Base-by-base conservation (phyloP, 1,139 yeast genomes). In the Zygosaccharomyces pseudobailii region DNA sequence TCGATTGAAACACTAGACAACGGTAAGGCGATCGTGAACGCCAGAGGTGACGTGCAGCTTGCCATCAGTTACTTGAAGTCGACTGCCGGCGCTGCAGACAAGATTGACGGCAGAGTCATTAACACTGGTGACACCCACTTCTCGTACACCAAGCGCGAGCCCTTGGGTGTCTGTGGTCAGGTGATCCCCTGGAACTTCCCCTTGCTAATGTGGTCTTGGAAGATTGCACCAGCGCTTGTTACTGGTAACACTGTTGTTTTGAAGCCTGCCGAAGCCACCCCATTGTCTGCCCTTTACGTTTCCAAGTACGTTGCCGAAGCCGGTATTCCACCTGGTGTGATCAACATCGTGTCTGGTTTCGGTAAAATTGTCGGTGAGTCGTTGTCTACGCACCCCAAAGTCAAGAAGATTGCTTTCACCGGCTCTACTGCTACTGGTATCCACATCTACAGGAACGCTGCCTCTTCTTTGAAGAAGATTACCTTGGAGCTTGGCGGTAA, bases 1-100 rank as follows among this genome's bases (percentile, higher is more conserved):
- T 70, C 80, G 7, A 75, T 84, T 59, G 90, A 84, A 67, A 81
- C 89, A n/a, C 71, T 84, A 73, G 89, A 84, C 63, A 82, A 84
- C 47, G 90, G 90, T 64, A 84, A 84, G 64, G 76, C 87, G 42
- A 73, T 78, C 55, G 68, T 68, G 32, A 74, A 71, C 59, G 69
- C 79, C 9, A 62, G 67, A 50, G 73, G 69, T 46, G 90, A 84
- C 63, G 74, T 83, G 42, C 75, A 71, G 50, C 74, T 80, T 51
- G 78, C 81, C 49, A 69, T 79, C 56, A 69, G 69, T 48, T 79
- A 78, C 55, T 67, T 81, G 62, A 76, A 79, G 62, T 80, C 82
- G 51, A 79, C 78, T 63, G 89, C 87, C 40, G 88, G 88, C 51
- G 80, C 78, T 77, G 84, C 86, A 47, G 88, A 82, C 67, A 81